Evolutionary conservation across 2,329 filamentous ascomycete genomes (phyloP).

Genomic region (Fusarium stilboides): DNA sequence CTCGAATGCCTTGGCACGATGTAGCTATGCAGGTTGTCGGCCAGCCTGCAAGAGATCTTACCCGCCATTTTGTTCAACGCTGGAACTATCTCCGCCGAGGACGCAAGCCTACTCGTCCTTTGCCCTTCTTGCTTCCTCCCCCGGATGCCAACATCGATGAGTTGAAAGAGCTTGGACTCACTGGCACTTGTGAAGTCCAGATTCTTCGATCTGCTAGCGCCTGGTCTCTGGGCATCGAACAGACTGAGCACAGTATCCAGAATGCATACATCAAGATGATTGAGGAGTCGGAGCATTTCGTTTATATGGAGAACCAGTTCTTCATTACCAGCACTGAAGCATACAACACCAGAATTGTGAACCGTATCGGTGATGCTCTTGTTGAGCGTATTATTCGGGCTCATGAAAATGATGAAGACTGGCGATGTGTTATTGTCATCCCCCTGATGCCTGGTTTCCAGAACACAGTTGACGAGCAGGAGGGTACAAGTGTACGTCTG

Average conservation of each 20-base stretch:
- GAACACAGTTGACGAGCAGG: slow-evolving; percentile 93
- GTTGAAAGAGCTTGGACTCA: slow-evolving; percentile 87
- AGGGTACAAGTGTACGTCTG: slow-evolving; percentile 92
- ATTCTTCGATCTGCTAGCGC: slow-evolving; percentile 90
- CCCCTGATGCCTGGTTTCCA: slow-evolving; percentile 99
- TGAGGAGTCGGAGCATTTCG: slow-evolving; percentile 94
- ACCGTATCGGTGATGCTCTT: slow-evolving; percentile 93
- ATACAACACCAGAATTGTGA: slow-evolving; percentile 88
- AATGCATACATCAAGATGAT: slow-evolving; percentile 96
- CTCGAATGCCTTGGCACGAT: slow-evolving; percentile 99
- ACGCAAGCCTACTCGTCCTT: slow-evolving; percentile 91
- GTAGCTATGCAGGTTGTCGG: slow-evolving; percentile 98
- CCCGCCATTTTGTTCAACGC: slow-evolving; percentile 94
- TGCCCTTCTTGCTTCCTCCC: slow-evolving; percentile 92
- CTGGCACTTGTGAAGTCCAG: slow-evolving; percentile 96
- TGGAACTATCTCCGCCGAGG: slow-evolving; percentile 98
- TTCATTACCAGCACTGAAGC: slow-evolving; percentile 95
- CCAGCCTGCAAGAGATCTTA: slow-evolving; percentile 93
- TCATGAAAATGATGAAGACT: slow-evolving; percentile 85
- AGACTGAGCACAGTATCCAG: slow-evolving; percentile 95
- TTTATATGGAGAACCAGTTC: slow-evolving; percentile 99
- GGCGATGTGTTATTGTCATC: slow-evolving; percentile 91
- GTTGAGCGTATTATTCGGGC: slow-evolving; percentile 93
- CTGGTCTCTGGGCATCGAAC: slow-evolving; percentile 92
- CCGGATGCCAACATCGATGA: slow-evolving; percentile 92